Percentiles rank a stretch among this genome's conserved stretches.
phyloP scores from a whole-genome alignment of 805 yeast genomes.

The Kodamaea kakaduensis region DNA sequence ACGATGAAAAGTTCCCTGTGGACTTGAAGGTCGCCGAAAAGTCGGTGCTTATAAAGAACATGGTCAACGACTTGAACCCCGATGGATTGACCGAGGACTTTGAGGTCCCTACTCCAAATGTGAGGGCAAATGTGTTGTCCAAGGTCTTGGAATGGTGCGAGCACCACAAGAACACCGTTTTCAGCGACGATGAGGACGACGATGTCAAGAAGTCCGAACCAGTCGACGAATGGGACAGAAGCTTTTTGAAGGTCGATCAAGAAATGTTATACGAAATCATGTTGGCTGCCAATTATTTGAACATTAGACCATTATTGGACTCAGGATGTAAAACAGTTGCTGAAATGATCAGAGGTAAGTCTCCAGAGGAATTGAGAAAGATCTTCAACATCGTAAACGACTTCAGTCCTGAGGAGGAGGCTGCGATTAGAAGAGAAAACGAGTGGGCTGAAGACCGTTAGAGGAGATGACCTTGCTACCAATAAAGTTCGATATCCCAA shows the following conservation, averaged over 20 bases:
- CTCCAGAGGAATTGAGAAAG: slow-evolving; percentile 76
- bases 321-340: slow-evolving; percentile 82
- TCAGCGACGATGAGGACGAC: slow-evolving; percentile 75
- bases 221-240: slow-evolving; percentile 93
- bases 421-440: slow-evolving; percentile 80
- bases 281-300: slow-evolving; percentile 75
- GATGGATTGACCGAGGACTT: slow-evolving; percentile 65
- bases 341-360: slow-evolving; percentile 76
- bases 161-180: slow-evolving; percentile 78
- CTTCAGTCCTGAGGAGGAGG: slow-evolving; percentile 83
- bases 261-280: slow-evolving; percentile 81
- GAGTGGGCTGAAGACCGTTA: slow-evolving; percentile 89
- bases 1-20: slow-evolving; percentile 74
- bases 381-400: slow-evolving; percentile 79
- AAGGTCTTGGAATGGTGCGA: slow-evolving; percentile 97
- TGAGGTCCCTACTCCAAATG: slow-evolving; percentile 87
- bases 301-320: slow-evolving; percentile 69
- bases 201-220: slow-evolving; percentile 87
- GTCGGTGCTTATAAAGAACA: slow-evolving; percentile 78
- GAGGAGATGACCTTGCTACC: too few relatives aligned
- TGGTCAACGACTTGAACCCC: slow-evolving; percentile 67
- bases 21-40: slow-evolving; percentile 82
- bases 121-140: slow-evolving; percentile 77
- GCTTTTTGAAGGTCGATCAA: slow-evolving; percentile 89
- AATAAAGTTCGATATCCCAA: too few relatives aligned